Evolutionary conservation across 768 basidiomycete genomes (phyloP), one percentile per base, ranked within the genome.

Genomic region (Crepidotus variabilis): DNA sequence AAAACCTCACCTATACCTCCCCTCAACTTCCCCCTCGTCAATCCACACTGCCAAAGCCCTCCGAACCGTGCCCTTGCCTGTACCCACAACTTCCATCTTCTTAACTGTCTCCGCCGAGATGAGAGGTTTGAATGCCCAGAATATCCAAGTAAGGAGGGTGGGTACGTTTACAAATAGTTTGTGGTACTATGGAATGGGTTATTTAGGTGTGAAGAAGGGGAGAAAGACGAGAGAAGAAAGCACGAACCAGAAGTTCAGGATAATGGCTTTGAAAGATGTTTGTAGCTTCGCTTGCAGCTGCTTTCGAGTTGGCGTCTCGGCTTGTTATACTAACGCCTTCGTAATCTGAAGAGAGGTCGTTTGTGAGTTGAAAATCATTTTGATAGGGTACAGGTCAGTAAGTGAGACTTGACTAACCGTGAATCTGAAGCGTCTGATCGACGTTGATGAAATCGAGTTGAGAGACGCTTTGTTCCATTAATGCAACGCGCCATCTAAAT

Each of bases 151-250:
- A 61, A 92, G 76, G 56, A 89, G 63, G 1, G 81, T 80, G 0
- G 91, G 91, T 11, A 93, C 89, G 63, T 90, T 90, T 64, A 93
- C 77, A 65, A 93, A 92, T 73, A 86, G 89, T 67, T 92, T 92
- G 66, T 79, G 80, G 63, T 81, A 78, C 87, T 88, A 21, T 57
- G 4, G 32, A 52, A 16, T 39, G 13, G 6, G 6, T 11, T 22
- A 53, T 63, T 21, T 61, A 54, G 28, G 34, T n/a, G 18, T 6
- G 21, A 10, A 16, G 45, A 14, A 14, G 16, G 28, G 23, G 6
- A 47, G 18, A 28, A 35, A 24, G 11, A 34, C 1, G 32, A 46
- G 28, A 18, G 54, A 43, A 11, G 13, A 20, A 14, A 11, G 16
- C 4, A 71, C 80, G 52, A 45, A 88, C 88, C 52, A 93, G 72